Conservation (phyloP, 768 basidiomycete genomes). For the Lactarius sp. region DNA sequence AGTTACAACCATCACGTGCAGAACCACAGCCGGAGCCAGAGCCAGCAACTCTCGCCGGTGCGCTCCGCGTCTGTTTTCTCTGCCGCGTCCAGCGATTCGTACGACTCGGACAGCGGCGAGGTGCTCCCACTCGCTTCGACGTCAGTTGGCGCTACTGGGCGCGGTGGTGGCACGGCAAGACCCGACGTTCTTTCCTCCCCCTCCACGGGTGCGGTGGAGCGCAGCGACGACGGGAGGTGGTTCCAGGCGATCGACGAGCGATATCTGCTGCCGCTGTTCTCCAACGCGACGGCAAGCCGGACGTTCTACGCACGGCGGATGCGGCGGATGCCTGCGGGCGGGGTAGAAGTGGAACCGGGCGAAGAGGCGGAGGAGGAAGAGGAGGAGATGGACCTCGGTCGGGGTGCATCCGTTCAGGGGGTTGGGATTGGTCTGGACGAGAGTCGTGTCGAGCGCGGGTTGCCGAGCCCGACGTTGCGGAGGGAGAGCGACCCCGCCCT, state of each 20-base stretch:
- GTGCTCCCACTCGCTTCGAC: slow-evolving; percentile 72
- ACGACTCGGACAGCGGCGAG: slow-evolving; percentile 70
- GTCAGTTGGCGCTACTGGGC: slow-evolving; percentile 20
- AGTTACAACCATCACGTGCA: slow-evolving; percentile 61
- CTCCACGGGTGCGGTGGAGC: slow-evolving; percentile 20
- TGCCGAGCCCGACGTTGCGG: slow-evolving; percentile 24
- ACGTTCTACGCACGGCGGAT: slow-evolving; percentile 78
- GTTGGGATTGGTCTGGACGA: slow-evolving; percentile 30
- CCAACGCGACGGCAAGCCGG: slow-evolving; percentile 84
- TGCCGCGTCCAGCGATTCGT: slow-evolving; percentile 67
- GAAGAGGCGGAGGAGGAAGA: slow-evolving; percentile 28
- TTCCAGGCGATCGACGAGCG: slow-evolving; percentile 94
- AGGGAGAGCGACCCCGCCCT: slow-evolving; percentile 23
- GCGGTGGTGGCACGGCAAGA: background rate
- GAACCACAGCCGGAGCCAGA: background rate
- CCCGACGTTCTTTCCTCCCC: slow-evolving; percentile 6
- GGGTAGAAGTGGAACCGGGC: slow-evolving; percentile 12
- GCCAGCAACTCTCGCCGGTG: slow-evolving; percentile 13
- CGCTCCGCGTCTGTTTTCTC: slow-evolving; percentile 48
- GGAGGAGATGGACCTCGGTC: slow-evolving; percentile 33
- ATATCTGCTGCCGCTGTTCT: slow-evolving; percentile 89
- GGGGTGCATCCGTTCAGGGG: slow-evolving; percentile 37
- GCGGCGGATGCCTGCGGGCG: slow-evolving; percentile 40
- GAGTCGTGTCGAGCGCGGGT: slow-evolving; percentile 21
- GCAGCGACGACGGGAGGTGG: slow-evolving; percentile 80